Conservation (phyloP, 805 yeast genomes). For the Starmerella scarabaei region DNA sequence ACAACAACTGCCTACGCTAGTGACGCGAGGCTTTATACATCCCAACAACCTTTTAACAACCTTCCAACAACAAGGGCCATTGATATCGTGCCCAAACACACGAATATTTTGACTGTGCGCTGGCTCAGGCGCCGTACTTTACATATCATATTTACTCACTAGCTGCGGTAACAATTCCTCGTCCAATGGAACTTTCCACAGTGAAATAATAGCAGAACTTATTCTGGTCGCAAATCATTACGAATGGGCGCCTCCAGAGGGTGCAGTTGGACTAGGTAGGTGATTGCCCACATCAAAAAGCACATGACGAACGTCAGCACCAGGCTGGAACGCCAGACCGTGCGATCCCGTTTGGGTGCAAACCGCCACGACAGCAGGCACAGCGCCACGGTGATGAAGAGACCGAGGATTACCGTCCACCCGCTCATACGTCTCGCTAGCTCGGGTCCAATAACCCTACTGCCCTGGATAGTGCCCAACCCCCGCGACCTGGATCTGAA, state of each 20-base stretch:
- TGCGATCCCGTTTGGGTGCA: constrained; percentile 67
- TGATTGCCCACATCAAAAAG: constrained; percentile 84
- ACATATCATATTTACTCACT: too few species aligned
- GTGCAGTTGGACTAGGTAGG: constrained; percentile 74
- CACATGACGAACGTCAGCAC: constrained; percentile 63
- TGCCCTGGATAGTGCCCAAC: too few species aligned
- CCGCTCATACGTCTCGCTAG: constrained; percentile 38
- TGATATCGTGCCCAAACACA: background rate
- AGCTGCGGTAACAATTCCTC: too few species aligned
- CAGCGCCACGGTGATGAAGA: constrained; percentile 43
- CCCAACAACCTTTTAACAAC: too few species aligned
- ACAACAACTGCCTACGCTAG: too few species aligned
- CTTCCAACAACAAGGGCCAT: too few species aligned
- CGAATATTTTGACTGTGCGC: background rate
- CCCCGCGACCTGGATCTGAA: too few species aligned
- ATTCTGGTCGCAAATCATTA: constrained; percentile 80
- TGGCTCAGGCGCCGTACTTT: background rate
- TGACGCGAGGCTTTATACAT: too few species aligned
- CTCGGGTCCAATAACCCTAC: background rate
- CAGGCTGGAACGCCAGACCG: constrained; percentile 58
- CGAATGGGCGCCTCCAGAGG: constrained; percentile 86
- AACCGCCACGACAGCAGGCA: constrained; percentile 66
- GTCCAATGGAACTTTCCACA: too few species aligned
- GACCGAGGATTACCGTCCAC: constrained; percentile 56
- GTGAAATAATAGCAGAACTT: constrained; percentile 3